Base-by-base conservation (phyloP, 2,329 filamentous ascomycete genomes). In the Coniosporium tulheliwenetii region DNA sequence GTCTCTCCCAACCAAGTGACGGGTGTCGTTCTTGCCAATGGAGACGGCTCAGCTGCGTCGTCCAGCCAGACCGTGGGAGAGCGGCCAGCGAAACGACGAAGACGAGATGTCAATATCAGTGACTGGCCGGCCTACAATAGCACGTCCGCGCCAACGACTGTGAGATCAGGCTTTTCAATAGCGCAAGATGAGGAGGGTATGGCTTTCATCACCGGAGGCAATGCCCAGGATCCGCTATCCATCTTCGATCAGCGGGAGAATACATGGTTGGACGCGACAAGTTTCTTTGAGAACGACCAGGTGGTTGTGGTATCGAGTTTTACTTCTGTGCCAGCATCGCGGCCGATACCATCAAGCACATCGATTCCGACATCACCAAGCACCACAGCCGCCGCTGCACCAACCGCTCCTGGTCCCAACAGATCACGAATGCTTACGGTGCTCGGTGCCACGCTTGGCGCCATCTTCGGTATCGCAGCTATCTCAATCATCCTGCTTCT, bases 121-220 rank as follows among this genome's bases (percentile, higher is more conserved):
- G 65, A 77, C 51, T 93, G 85, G 76, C 86, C 87, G 2, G 53
- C 67, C 2, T 95, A 95, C 60, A 87, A 95, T 60, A 69, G 65
- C 40, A 81, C 78, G 1, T 60, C 79, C 35, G 87, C 82, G 0
- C 82, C 87, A 0, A 71, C 62, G 1, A 65, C 61, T 8, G 75
- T 68, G 5, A 72, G 86, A 47, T 67, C 67, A n/a, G 73, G 76
- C 37, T 93, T 77, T 52, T 79, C 83, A 0, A 57, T 93, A 12
- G 82, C 86, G 0, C 72, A 79, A 49, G 77, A 75, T 44, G 52
- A 69, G 1, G 59, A 73, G 46, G 83, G 81, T 3, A 62, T 79
- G 47, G 74, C 89, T 1, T 81, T 91, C 10, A 76, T 93, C 44
- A 77, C 80, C n/a, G 84, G 86, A 36, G 86, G 86, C 19, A 77